phyloP scores from a whole-genome alignment of 495 filamentous ascomycete genomes.

The Aspergillus olivimuriae region DNA sequence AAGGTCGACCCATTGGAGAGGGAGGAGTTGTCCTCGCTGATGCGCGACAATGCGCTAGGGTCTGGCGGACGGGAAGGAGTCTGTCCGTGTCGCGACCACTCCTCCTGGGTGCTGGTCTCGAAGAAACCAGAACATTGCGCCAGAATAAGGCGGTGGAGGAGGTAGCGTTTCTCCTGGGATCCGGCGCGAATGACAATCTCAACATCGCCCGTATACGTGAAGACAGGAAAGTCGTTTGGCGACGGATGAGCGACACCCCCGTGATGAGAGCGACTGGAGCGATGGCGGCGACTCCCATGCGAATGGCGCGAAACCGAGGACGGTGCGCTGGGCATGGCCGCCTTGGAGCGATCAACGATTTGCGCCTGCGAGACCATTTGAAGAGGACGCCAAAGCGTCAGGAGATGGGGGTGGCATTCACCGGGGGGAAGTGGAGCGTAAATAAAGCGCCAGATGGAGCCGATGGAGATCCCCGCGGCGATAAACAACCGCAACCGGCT shows the following conservation, averaged over 20 bases:
- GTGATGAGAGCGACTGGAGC: conserved; percentile 74
- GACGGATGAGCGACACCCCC: conserved; percentile 64
- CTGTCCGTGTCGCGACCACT: conserved; percentile 76
- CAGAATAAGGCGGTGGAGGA: conserved; percentile 78
- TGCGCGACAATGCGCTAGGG: conserved; percentile 42
- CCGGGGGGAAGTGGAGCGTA: too few species aligned
- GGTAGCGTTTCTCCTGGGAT: conserved; percentile 71
- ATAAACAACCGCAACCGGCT: neutral
- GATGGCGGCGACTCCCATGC: conserved; percentile 51
- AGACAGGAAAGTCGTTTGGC: conserved; percentile 88
- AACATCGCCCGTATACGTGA: conserved; percentile 83
- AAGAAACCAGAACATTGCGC: conserved; percentile 90
- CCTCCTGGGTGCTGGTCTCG: conserved; percentile 78
- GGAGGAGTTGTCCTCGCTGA: conserved; percentile 49
- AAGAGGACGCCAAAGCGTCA: conserved; percentile 3
- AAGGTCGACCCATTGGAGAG: conserved; percentile 37
- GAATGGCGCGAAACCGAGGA: conserved; percentile 58
- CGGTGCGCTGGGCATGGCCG: conserved; percentile 40
- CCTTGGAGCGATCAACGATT: conserved; percentile 44
- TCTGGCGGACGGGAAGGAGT: conserved; percentile 19
- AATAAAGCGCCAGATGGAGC: neutral
- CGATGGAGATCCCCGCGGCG: neutral
- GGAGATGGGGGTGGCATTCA: too few species aligned
- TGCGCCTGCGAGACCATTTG: conserved; percentile 73
- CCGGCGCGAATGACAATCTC: conserved; percentile 73